Conservation (phyloP, 2,329 filamentous ascomycete species). For the Colletotrichum sp. region DNA sequence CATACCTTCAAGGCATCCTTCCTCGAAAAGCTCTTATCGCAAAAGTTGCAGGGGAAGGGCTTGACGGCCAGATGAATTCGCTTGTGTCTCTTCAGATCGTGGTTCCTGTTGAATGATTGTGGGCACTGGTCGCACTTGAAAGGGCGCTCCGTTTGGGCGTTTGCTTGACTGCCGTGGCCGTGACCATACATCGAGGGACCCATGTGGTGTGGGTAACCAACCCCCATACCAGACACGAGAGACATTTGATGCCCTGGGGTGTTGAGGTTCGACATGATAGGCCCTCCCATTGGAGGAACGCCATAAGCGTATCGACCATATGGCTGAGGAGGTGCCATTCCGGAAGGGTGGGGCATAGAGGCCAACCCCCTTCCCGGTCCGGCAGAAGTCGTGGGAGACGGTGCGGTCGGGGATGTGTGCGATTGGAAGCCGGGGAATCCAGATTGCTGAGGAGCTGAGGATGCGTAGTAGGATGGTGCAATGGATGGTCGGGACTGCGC, state of each 20-base stretch:
- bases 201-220: slow-evolving; percentile 53
- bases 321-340: slow-evolving; percentile 54
- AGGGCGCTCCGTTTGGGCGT: slow-evolving; percentile 73
- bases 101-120: slow-evolving; percentile 94
- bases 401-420: slow-evolving; percentile 55
- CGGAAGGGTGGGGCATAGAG: slow-evolving; percentile 25
- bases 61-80: slow-evolving; percentile 94
- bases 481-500: slow-evolving; percentile 53
- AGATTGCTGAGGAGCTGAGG: slow-evolving; percentile 51
- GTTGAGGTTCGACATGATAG: slow-evolving; percentile 80
- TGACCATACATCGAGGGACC: slow-evolving; percentile 64
- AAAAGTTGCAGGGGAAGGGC: slow-evolving; percentile 89
- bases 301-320: slow-evolving; percentile 38
- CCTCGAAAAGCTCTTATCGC: slow-evolving; percentile 95
- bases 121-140: slow-evolving; percentile 94
- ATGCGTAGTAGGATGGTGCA: slow-evolving; percentile 65
- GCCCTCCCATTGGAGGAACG: slow-evolving; percentile 55
- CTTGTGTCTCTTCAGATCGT: slow-evolving; percentile 95
- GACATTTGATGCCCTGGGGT: slow-evolving; percentile 76
- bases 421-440: slow-evolving; percentile 42
- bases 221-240: slow-evolving; percentile 66
- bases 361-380: slow-evolving; percentile 44
- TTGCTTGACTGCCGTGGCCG: slow-evolving; percentile 54
- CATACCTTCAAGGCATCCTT: slow-evolving; percentile 96
- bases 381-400: slow-evolving; percentile 41